Conservation (phyloP, 2,329 filamentous ascomycete species). For the Colletotrichum echinochloae region DNA sequence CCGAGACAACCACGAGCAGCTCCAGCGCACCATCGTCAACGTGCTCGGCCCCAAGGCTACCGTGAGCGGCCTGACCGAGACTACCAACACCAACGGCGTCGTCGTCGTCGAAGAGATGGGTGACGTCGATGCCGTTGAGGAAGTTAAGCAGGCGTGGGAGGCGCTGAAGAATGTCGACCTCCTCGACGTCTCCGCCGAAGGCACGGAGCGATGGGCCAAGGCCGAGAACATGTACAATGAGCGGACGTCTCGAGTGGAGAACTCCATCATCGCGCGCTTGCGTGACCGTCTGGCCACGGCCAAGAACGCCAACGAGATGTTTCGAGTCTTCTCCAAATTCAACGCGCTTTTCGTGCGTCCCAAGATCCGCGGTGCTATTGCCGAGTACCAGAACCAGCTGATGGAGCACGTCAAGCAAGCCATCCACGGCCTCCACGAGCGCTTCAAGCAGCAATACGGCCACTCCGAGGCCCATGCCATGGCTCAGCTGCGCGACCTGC, state of each 20-base stretch:
- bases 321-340: constrained; percentile 99
- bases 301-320: constrained; percentile 99
- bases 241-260: constrained; percentile 95
- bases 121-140: constrained; percentile 95
- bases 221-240: constrained; percentile 98
- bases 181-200: constrained; percentile 89
- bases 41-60: constrained; percentile 85
- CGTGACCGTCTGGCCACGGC: constrained; percentile 93
- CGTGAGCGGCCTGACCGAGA: constrained; percentile 65
- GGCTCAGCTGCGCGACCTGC: constrained; percentile 95
- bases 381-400: constrained; percentile 97
- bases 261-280: constrained; percentile 96
- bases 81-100: constrained; percentile 66
- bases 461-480: constrained; percentile 98
- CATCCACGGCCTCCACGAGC: constrained; percentile 91
- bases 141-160: constrained; percentile 94
- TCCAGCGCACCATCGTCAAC: constrained; percentile 95
- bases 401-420: constrained; percentile 98
- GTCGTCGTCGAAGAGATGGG: constrained; percentile 93
- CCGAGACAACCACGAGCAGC: constrained; percentile 95
- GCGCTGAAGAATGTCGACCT: constrained; percentile 95
- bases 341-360: constrained; percentile 97
- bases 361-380: constrained; percentile 98
- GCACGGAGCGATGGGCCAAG: constrained; percentile 91
- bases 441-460: constrained; percentile 98